Evolutionary conservation across 208 protist genomes (phyloP).

Genomic region (Crithidia bombi): DNA sequence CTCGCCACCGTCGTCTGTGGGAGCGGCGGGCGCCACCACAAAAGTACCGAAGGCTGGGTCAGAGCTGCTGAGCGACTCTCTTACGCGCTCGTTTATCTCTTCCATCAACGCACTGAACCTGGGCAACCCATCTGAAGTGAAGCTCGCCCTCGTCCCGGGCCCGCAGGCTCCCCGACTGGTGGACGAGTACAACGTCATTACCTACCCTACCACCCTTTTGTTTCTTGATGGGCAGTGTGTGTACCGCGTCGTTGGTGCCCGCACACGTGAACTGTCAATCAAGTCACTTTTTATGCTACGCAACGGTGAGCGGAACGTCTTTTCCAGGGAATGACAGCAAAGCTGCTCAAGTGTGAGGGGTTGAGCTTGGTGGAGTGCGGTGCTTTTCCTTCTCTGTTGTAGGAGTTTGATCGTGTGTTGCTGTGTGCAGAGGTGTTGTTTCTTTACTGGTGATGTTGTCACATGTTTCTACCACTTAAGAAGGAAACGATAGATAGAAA

Average conservation of each 20-base stretch:
- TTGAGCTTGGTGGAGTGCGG: neutral
- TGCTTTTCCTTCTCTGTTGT: too few species aligned
- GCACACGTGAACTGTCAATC: constrained; percentile 75
- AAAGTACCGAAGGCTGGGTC: constrained; percentile 9
- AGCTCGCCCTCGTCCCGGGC: constrained; percentile 78
- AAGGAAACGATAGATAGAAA: too few species aligned
- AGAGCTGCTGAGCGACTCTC: constrained; percentile 47
- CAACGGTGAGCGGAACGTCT: constrained; percentile 71
- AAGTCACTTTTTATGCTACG: constrained; percentile 86
- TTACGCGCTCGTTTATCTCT: constrained; percentile 80
- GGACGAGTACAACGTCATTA: constrained; percentile 74
- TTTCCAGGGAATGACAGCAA: constrained; percentile 55
- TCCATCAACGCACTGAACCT: constrained; percentile 82
- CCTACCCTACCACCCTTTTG: constrained; percentile 75
- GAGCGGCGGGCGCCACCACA: neutral
- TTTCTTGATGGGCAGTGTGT: constrained; percentile 79
- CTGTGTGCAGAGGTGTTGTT: too few species aligned
- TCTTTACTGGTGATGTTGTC: too few species aligned
- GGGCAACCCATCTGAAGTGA: constrained; percentile 76
- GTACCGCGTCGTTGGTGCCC: constrained; percentile 67
- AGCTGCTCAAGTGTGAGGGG: too few species aligned
- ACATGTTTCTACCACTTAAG: too few species aligned
- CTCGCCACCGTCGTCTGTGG: neutral
- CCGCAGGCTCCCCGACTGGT: constrained; percentile 61
- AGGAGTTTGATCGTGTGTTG: too few species aligned